Conservation (phyloP, 345 rosid genomes). For the Capsella bursapastoris region DNA sequence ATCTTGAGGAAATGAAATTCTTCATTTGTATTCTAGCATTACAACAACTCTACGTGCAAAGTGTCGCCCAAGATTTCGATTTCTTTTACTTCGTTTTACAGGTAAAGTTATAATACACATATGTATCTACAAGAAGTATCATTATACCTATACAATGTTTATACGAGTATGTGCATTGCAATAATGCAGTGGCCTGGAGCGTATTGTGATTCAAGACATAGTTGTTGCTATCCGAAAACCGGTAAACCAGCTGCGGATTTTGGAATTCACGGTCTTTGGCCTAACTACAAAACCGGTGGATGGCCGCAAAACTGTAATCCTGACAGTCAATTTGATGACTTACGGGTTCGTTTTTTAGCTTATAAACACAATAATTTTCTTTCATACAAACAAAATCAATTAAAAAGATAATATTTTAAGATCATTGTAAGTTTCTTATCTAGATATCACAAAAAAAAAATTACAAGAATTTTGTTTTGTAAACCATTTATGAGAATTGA, state of each 20-base stretch:
- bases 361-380: not conserved
- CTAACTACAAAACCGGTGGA: slow-evolving; percentile 73
- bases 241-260: slow-evolving; percentile 94
- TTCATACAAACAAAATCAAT: not conserved
- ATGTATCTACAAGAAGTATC: slow-evolving; percentile 12
- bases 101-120: slow-evolving; percentile 39
- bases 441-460: not conserved
- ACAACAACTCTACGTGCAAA: slow-evolving; percentile 46
- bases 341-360: slow-evolving; percentile 49
- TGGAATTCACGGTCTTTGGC: slow-evolving; percentile 96
- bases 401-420: not conserved
- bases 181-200: slow-evolving; percentile 89
- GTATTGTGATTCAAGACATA: slow-evolving; percentile 70
- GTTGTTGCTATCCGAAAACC: slow-evolving; percentile 83
- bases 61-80: slow-evolving; percentile 74
- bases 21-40: slow-evolving; percentile 48
- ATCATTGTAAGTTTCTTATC: not conserved
- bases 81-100: slow-evolving; percentile 96
- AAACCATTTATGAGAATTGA: not conserved
- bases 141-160: slow-evolving; percentile 14
- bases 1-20: slow-evolving; percentile 46
- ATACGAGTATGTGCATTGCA: slow-evolving; percentile 3
- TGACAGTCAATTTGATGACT: slow-evolving; percentile 52
- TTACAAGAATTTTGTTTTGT: not conserved
- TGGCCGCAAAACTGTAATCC: slow-evolving; percentile 90